A percentile compares a stretch with the other conserved stretches of the same genome.
These are phyloP conservation scores for Stentor coeruleus DNA, from an alignment of 73 alveolate species.

Conservation along the genomic window DNA sequence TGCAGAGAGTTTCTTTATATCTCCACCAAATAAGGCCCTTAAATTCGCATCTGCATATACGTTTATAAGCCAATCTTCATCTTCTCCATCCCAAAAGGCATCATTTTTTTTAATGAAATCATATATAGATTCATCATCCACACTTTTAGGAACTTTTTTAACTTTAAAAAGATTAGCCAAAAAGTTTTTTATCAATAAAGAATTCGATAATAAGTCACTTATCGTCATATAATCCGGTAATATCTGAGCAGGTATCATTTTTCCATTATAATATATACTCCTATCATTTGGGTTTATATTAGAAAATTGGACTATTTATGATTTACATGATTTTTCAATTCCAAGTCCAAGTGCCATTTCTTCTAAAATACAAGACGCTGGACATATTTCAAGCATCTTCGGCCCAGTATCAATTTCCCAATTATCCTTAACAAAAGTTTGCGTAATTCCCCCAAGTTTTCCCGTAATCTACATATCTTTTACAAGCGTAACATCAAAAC, in stretches of 20 bases:
- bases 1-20: neutral
- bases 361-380: neutral
- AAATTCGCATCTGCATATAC: neutral
- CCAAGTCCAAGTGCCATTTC: neutral
- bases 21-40: neutral
- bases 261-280: neutral
- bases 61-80: neutral
- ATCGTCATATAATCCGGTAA: neutral
- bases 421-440: neutral
- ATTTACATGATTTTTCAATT: neutral
- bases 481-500: neutral
- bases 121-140: neutral
- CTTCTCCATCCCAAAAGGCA: neutral
- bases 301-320: neutral
- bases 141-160: no score
- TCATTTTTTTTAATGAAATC: neutral
- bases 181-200: no score
- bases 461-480: neutral
- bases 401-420: neutral
- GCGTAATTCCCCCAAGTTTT: neutral
- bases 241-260: neutral
- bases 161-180: no score
- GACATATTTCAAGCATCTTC: neutral
- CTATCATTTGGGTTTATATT: neutral
- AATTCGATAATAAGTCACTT: neutral